Conservation (phyloP, 2,329 filamentous ascomycete genomes). For the Penicillium rolfsii region DNA sequence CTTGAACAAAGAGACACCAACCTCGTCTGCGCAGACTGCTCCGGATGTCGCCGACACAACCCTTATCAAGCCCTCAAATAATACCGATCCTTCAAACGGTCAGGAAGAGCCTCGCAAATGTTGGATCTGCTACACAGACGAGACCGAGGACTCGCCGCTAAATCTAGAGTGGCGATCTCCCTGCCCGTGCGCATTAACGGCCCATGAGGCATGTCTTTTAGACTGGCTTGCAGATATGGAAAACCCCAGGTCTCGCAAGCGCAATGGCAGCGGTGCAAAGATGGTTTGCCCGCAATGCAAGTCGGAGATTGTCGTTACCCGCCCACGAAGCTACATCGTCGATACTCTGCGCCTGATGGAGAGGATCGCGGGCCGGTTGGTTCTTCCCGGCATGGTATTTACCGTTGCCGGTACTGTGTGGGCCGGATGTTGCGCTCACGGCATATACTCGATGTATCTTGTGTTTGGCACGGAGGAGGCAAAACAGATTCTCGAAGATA, state of each 20-base stretch:
- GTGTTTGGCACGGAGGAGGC: constrained; percentile 69
- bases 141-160: constrained; percentile 63
- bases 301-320: constrained; percentile 72
- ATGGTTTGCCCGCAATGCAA: constrained; percentile 91
- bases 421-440: constrained; percentile 60
- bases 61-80: constrained; percentile 17
- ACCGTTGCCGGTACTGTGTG: constrained; percentile 53
- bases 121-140: constrained; percentile 71
- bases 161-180: constrained; percentile 78
- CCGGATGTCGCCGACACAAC: constrained; percentile 26
- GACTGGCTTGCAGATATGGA: constrained; percentile 94
- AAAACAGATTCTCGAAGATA: constrained; percentile 54
- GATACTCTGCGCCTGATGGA: constrained; percentile 65
- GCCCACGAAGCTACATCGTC: constrained; percentile 74
- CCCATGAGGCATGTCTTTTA: constrained; percentile 86
- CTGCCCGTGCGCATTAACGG: constrained; percentile 86
- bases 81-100: constrained; percentile 17
- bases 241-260: constrained; percentile 56
- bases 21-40: constrained; percentile 14
- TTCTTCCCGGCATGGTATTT: constrained; percentile 66
- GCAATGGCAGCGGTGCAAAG: constrained; percentile 58
- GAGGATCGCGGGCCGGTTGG: constrained; percentile 59
- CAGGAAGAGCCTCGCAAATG: constrained; percentile 56
- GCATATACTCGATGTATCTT: constrained; percentile 65
- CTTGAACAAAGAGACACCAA: constrained; percentile 30